Conservation (phyloP, 1,139 yeast genomes). For the Casaregolazyma lundiana region DNA sequence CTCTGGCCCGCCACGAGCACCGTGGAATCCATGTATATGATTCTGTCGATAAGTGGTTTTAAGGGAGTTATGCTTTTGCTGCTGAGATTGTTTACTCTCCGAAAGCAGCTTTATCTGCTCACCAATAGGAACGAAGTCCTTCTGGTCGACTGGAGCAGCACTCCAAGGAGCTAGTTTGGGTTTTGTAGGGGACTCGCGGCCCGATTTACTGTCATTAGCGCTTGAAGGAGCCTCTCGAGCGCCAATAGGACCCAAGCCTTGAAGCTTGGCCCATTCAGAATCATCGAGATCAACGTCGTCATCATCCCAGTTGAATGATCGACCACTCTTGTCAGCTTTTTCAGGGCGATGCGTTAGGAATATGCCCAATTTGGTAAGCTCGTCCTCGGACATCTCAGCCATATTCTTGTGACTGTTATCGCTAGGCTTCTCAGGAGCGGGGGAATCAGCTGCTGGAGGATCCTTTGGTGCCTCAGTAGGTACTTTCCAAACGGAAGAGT, state of each 20-base stretch:
- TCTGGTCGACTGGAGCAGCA: constrained; percentile 16
- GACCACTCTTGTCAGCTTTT: constrained; percentile 13
- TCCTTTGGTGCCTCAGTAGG: constrained; percentile 13
- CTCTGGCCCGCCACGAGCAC: constrained; percentile 9
- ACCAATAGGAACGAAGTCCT: constrained; percentile 25
- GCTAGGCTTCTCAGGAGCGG: neutral
- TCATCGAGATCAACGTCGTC: constrained; percentile 29
- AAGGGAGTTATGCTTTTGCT: constrained; percentile 15
- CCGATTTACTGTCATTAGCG: neutral
- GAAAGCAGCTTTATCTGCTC: constrained; percentile 27
- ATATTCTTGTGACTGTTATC: no score
- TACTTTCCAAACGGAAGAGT: constrained; percentile 27
- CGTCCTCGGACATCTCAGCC: constrained; percentile 32
- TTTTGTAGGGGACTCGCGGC: neutral
- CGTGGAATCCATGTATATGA: constrained; percentile 10
- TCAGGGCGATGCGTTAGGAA: constrained; percentile 32
- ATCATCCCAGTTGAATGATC: constrained; percentile 37
- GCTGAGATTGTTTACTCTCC: constrained; percentile 17
- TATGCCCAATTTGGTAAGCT: constrained; percentile 34
- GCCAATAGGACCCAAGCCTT: constrained; percentile 9
- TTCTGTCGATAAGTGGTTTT: constrained; percentile 10
- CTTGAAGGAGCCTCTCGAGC: constrained; percentile 7
- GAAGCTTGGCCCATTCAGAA: constrained; percentile 23
- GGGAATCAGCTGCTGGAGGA: constrained; percentile 5
- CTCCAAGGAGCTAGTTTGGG: constrained; percentile 24